Percentiles rank a stretch among this genome's conserved stretches.
Conservation (phyloP, 2,329 filamentous ascomycete genomes). For the Nemania sp. region DNA sequence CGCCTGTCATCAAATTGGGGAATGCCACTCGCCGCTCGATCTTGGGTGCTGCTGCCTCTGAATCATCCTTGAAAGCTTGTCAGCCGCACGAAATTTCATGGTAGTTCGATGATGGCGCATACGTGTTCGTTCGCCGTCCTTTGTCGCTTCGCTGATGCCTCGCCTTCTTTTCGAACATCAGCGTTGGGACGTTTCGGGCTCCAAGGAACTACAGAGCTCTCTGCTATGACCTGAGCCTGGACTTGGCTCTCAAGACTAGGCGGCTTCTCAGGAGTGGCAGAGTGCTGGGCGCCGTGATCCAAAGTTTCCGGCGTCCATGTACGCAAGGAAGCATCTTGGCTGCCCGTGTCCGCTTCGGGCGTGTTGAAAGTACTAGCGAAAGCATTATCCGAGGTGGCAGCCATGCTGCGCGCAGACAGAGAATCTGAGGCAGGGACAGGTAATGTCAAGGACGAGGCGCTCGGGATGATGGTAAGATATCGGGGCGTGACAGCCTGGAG, state of each 20-base stretch:
- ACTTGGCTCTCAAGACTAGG: slow-evolving; percentile 25
- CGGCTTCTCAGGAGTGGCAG: neutral
- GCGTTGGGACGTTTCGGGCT: slow-evolving; percentile 26
- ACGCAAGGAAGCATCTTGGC: neutral
- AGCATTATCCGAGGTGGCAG: neutral
- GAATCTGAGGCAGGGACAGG: slow-evolving; percentile 22
- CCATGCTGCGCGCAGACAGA: neutral
- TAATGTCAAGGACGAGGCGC: slow-evolving; percentile 31
- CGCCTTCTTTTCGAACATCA: slow-evolving; percentile 11
- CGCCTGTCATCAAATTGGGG: slow-evolving; percentile 35
- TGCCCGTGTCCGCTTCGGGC: neutral
- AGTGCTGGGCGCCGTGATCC: neutral
- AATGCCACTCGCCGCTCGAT: slow-evolving; percentile 36
- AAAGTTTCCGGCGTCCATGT: neutral
- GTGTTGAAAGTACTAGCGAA: neutral
- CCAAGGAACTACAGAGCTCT: slow-evolving; percentile 16
- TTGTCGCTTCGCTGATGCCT: slow-evolving; percentile 29
- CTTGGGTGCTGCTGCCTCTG: neutral
- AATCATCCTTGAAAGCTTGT: slow-evolving; percentile 13
- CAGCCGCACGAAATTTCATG: slow-evolving; percentile 7
- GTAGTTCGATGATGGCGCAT: neutral
- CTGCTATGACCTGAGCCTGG: slow-evolving; percentile 27
- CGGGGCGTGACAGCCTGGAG: slow-evolving; percentile 32
- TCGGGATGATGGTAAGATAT: slow-evolving; percentile 33
- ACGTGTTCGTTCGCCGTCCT: slow-evolving; percentile 30